These are phyloP conservation scores for Neonectria magnoliae DNA, from an alignment of 2,329 filamentous ascomycete species.

Conservation along the genomic window DNA sequence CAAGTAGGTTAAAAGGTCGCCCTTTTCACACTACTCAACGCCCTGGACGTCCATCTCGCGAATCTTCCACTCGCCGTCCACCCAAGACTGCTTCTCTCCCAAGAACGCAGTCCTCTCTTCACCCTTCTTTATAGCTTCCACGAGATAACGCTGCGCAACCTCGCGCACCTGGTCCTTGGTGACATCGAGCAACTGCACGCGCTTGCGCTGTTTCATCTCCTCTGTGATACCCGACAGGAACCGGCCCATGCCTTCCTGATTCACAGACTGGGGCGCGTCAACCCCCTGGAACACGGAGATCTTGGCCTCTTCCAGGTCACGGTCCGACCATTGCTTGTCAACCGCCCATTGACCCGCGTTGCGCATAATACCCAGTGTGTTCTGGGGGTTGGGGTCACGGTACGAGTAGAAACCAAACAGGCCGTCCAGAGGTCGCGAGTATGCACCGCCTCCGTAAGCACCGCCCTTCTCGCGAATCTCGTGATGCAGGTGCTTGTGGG, in stretches of 20 bases:
- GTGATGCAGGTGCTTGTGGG: conserved; percentile 95
- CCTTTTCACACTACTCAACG: conserved; percentile 40
- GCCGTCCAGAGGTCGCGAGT: conserved; percentile 80
- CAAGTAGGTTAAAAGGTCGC: background rate
- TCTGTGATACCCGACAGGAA: conserved; percentile 89
- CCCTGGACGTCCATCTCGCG: conserved; percentile 76
- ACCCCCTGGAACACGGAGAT: conserved; percentile 91
- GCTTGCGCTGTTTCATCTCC: conserved; percentile 86
- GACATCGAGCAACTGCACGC: conserved; percentile 88
- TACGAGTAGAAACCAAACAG: conserved; percentile 97
- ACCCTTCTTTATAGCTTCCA: conserved; percentile 69
- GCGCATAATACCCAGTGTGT: conserved; percentile 85
- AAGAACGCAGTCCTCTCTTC: conserved; percentile 77
- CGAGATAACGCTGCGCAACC: conserved; percentile 84
- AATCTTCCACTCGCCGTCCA: conserved; percentile 77
- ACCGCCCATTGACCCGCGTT: conserved; percentile 85
- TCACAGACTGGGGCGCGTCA: conserved; percentile 89
- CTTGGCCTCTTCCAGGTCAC: conserved; percentile 95
- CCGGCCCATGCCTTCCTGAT: conserved; percentile 83
- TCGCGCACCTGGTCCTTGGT: conserved; percentile 80
- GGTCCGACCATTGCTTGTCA: conserved; percentile 81
- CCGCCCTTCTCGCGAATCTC: conserved; percentile 98
- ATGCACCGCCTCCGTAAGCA: conserved; percentile 93
- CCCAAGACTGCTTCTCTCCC: conserved; percentile 85
- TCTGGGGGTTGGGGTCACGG: conserved; percentile 92